Evolutionary conservation across 129 eudicot genomes (phyloP), one percentile per base, ranked within the genome.

Genomic region (Pulicaria dysenterica): DNA sequence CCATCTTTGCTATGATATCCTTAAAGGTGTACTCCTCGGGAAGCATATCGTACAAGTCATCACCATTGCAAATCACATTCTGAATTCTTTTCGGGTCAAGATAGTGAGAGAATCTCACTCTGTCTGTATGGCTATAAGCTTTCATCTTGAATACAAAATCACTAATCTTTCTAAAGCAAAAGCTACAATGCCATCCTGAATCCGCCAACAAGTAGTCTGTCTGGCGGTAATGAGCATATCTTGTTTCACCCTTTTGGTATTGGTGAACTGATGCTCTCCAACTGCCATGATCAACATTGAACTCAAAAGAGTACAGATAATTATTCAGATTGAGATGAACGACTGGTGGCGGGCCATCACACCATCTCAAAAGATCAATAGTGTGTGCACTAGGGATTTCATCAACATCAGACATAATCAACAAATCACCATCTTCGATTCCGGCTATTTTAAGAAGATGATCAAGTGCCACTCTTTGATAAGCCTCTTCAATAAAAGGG

Each of bases 131-230:
- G 70, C 96, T 89, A 48, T 89, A 89, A 5, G 96, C 96, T 74
- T 86, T 89, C 96, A 89, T 89, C 82, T 89, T 89, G 79, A 86
- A 89, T 11, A 89, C 70, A 37, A 89, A 89, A 60, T 89, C 96
- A 11, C 83, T 82, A 16, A 89, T 84, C 12, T 74, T 64, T 17
- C 83, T 76, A 43, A 89, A 89, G 57, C 92, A 89, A 48, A 89
- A 89, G 82, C 96, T 89, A 73, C 96, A 89, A 54, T 89, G 96
- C 96, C 91, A 89, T 12, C 96, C 96, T 11, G 96, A 67, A 67
- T 89, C 96, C 9, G 90, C 80, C 16, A 89, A 72, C 41, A 89
- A 47, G 24, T 48, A 66, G 48, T 89, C 87, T 0, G 92, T 76
- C 34, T 89, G 96, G 3, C 92, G 81, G 56, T 75, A 89, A 70